A percentile compares a stretch with the other conserved stretches of the same genome.
Evolutionary conservation across 345 rosid genomes (phyloP).

Genomic region (Gossypium bickii): DNA sequence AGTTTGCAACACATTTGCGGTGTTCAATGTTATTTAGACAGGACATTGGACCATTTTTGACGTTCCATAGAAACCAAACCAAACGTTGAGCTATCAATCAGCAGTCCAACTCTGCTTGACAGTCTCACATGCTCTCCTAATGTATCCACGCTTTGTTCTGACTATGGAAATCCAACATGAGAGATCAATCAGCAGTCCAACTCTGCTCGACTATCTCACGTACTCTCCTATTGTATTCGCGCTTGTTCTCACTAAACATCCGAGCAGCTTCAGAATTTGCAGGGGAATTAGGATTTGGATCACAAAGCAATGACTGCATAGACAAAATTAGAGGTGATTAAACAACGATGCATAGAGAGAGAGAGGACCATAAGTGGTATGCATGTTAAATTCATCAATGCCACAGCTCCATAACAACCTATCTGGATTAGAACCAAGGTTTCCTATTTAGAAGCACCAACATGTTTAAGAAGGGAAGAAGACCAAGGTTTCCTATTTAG

Average conservation of each 20-base stretch:
- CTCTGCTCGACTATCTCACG: slow-evolving; percentile 89
- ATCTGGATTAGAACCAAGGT: background rate
- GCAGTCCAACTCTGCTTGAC: background rate
- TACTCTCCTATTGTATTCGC: slow-evolving; percentile 86
- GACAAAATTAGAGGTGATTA: background rate
- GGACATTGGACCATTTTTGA: slow-evolving; percentile 22
- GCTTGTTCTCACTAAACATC: slow-evolving; percentile 92
- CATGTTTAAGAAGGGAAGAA: background rate
- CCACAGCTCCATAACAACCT: background rate
- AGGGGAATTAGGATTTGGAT: slow-evolving; percentile 95
- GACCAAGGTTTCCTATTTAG: background rate
- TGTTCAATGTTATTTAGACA: slow-evolving; percentile 26
- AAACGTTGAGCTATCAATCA: slow-evolving; percentile 10
- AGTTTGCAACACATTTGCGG: slow-evolving; percentile 17
- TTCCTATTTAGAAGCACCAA: background rate
- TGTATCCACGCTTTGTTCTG: background rate
- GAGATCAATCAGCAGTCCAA: slow-evolving; percentile 79
- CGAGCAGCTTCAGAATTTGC: slow-evolving; percentile 98
- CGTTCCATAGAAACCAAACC: slow-evolving; percentile 13
- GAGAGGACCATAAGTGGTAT: background rate
- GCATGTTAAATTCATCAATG: too few species aligned
- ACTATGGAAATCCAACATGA: background rate
- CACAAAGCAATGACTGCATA: slow-evolving; percentile 84
- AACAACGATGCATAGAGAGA: background rate
- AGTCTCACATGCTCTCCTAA: background rate